Base-by-base conservation (phyloP, 2,329 filamentous ascomycete species). In the Epichloe bromicola region DNA sequence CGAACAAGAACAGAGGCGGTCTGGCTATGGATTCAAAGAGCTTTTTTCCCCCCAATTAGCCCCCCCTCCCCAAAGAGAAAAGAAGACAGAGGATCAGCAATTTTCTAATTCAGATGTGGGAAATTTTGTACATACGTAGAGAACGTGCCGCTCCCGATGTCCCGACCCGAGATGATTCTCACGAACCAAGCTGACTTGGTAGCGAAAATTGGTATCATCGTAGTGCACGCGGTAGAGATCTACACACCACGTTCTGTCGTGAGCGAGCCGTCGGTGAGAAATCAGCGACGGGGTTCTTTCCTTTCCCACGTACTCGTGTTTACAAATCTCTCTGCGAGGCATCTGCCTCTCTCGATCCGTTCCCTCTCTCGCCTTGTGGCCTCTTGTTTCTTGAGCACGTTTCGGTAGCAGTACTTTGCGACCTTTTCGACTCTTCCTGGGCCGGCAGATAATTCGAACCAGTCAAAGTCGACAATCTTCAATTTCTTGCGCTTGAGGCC, bases 1-100 rank as follows among this genome's bases (percentile, higher is more conserved):
- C 76, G 44, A 79, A 77, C 56, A 74, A 76, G 66, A 87, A 89
- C 0, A 77, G 73, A 53, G 69, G 70, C 0, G 83, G 83, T 14
- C 67, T 65, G 11, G 73, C 68, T 53, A 79, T 73, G 5, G 82
- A 84, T 63, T 88, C 79, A 67, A 80, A 86, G 48, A 90, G 71
- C 83, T 88, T 55, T n/a, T 42, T 17, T 40, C 8, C 4, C 0
- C 5, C 7, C 8, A 3, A 10, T 10, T 3, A 8, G 7, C 26
- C 23, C 4, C 3, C 20, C 20, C 4, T 5, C 20, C 5, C 23
- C 23, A 5, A 23, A n/a, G n/a, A n/a, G 1, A 20, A 20, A 23
- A 5, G 1, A 23, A 23, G 20, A 23, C 2, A 19, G 19, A 19
- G n/a, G n/a, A n/a, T n/a, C n/a, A 23, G 5, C 3, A 30, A 30